Base-by-base conservation (phyloP, 352 stramenopile species). In the Pseudoperonospora humuli region DNA sequence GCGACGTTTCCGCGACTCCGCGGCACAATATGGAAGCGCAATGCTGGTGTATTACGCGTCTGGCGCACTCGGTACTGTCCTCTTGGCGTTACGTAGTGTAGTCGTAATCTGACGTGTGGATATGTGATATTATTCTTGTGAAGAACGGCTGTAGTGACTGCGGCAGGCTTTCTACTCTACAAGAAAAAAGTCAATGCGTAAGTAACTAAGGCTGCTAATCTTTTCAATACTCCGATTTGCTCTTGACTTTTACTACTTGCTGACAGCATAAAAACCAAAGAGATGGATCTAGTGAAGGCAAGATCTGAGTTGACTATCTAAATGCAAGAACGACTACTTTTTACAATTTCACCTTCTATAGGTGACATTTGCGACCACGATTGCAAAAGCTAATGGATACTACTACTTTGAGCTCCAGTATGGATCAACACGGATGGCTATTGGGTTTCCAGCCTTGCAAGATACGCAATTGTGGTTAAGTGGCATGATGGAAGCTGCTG, bases 211-310 rank as follows among this genome's bases (percentile, higher is more conserved):
- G 4, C 7, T 26, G 4, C 23, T 7, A 8, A 26, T 7, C 23
- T 26, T 17, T 34, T 27, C 36, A 13, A 29, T 39, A 35, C 27
- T 23, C 28, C 26, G 9, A 39, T 33, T 21, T n/a, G 29, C 23
- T 19, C 5, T n/a, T 19, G 15, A 35, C 43, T 32, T 18, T 39
- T 34, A 28, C 14, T 29, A 32, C 24, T 36, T 34, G 20, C 31
- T 52, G 19, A 35, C 27, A 86, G 67, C 1, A 39, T 39, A 10
- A 81, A 75, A 15, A 54, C 50, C 37, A 89, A 84, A 54, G 67
- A 79, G 39, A 72, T 84, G 17, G 77, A 89, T 49, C 61, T 89
- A 15, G 61, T 86, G 40, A 85, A 76, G 68, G 76, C 85, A 23
- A 23, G 57, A 35, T 10, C 10, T 7, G 8, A 10, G n/a, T n/a